phyloP scores from a whole-genome alignment of 2,329 filamentous ascomycete genomes.

The Celoporthe dispersa region DNA sequence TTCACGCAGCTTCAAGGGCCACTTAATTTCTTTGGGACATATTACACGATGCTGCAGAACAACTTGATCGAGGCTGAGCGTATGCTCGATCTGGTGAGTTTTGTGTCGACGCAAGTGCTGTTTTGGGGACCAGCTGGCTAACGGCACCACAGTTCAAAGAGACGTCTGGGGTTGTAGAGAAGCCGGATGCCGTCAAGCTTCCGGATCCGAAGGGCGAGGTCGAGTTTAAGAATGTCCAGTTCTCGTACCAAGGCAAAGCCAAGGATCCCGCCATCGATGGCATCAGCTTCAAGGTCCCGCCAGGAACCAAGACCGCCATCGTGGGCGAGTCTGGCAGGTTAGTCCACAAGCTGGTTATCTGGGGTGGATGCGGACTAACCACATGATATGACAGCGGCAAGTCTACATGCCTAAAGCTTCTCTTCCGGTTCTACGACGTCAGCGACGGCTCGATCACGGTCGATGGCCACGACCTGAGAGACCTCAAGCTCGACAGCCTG shows the following conservation, averaged over 20 bases:
- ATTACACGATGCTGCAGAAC: conserved; percentile 51
- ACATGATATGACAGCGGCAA: too few species aligned
- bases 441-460: conserved; percentile 50
- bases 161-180: conserved; percentile 48
- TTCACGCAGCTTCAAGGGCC: conserved; percentile 65
- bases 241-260: conserved; percentile 47
- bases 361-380: too few species aligned
- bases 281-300: conserved; percentile 47
- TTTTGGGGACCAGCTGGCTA: not conserved
- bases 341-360: too few species aligned
- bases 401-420: conserved; percentile 53
- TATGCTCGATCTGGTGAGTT: conserved; percentile 44
- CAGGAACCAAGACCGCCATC: conserved; percentile 51
- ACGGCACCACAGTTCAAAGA: conserved; percentile 43
- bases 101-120: too few species aligned
- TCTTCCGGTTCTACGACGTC: conserved; percentile 57
- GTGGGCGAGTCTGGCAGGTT: conserved; percentile 52
- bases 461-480: conserved; percentile 67
- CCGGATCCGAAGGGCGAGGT: conserved; percentile 43
- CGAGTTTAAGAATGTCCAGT: conserved; percentile 47
- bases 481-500: conserved; percentile 84
- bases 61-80: conserved; percentile 52
- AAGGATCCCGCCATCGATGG: conserved; percentile 44
- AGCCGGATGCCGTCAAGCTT: conserved; percentile 42
- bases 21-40: conserved; percentile 63